phyloP scores from a whole-genome alignment of 1,284 basidiomycete genomes.

The Boletus sp. region DNA sequence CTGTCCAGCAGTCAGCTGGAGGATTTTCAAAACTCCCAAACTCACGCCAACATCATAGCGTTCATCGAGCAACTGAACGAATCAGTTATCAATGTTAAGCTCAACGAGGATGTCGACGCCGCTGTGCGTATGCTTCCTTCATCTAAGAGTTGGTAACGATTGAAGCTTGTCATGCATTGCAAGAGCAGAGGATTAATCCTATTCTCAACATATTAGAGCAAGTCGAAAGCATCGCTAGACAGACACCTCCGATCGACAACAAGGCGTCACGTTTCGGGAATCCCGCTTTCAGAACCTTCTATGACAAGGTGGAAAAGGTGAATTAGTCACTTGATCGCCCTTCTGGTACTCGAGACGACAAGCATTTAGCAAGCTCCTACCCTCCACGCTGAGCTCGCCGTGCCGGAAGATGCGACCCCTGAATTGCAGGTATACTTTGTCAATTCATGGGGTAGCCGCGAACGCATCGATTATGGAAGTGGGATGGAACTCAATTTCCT shows the following conservation, averaged over 20 bases:
- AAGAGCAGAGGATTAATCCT: constrained; percentile 55
- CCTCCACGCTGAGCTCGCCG: constrained; percentile 57
- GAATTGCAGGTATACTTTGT: constrained; percentile 82
- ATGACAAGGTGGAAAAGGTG: constrained; percentile 77
- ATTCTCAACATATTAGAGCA: constrained; percentile 62
- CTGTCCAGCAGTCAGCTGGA: constrained; percentile 76
- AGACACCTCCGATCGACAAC: constrained; percentile 86
- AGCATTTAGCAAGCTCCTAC: constrained; percentile 39
- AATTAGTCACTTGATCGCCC: constrained; percentile 19
- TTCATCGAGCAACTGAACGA: constrained; percentile 81
- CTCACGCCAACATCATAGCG: constrained; percentile 65
- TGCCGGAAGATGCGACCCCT: constrained; percentile 54
- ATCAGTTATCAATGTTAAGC: constrained; percentile 71
- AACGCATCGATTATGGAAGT: constrained; percentile 95
- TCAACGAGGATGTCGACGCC: constrained; percentile 60
- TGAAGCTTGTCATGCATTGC: constrained; percentile 9
- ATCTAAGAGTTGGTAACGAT: not conserved
- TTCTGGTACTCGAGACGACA: not conserved
- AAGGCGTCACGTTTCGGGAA: constrained; percentile 94
- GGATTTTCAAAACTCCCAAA: constrained; percentile 76
- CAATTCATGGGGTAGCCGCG: constrained; percentile 89
- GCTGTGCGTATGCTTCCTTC: constrained; percentile 42
- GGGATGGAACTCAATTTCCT: constrained; percentile 99
- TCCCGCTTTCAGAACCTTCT: constrained; percentile 91
- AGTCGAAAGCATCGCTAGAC: constrained; percentile 64